Base-by-base conservation (phyloP, 2,329 filamentous ascomycete species). In the Meredithiella fracta region DNA sequence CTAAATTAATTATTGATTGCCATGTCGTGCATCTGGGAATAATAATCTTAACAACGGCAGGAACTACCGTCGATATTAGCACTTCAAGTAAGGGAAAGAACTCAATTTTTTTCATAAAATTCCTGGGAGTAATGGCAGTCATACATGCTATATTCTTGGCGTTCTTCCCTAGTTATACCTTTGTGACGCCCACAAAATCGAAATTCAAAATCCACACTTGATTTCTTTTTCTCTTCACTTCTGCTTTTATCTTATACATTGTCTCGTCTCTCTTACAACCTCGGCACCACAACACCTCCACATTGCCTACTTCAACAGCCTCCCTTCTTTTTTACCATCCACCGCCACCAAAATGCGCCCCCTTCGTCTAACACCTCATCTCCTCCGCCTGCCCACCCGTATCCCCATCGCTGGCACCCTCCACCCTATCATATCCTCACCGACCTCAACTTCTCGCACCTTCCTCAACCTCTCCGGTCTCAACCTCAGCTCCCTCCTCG, bases 401-500 rank as follows among this genome's bases (percentile, higher is more conserved):
- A n/a, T 38, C 15, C 20, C 23, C 20, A 15, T 29, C 20, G 8
- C 31, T 6, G 14, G 9, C 31, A 52, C 50, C 14, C 15, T 8
- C 29, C n/a, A 11, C 29, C 29, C 29, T 5, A 34, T 34, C 11
- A 11, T 34, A 5, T 11, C 11, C 11, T 11, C 29, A 11, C 29
- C 15, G 11, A 15, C 20, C 0, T 22, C 29, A 8, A 17, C 15
- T 31, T 1, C 71, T 67, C 72, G 73, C 63, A 60, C 64, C 58
- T 73, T 75, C 34, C 47, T 59, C 47, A 51, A 51, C 31, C 51
- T 58, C 20, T 62, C 69, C 59, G 64, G 64, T 40, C 62, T 66
- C 49, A 26, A 40, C 31, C 51, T 58, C 29, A 37, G 54, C 15
- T n/a, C 63, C 34, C 60, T 68, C 17, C 63, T 65, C 11, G 59